A percentile compares a stretch with the other conserved stretches of the same genome.
Conservation (phyloP, 495 filamentous ascomycete genomes). For the Schizothecium vesticola region DNA sequence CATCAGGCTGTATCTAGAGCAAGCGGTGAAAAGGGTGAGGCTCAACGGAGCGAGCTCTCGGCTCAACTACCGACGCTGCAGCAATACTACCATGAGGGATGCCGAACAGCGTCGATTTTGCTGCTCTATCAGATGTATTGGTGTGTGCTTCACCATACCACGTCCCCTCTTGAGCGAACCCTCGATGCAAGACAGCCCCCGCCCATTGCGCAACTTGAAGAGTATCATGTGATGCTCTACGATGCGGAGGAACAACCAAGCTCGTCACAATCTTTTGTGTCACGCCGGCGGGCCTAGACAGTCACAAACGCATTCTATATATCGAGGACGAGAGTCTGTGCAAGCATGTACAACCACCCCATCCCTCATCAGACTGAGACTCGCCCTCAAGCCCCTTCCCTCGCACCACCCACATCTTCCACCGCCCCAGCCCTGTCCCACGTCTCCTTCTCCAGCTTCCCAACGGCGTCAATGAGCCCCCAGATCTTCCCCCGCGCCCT, state of each 20-base stretch:
- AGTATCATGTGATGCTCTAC: not conserved
- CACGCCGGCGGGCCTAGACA: not conserved
- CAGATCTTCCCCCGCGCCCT: slow-evolving; percentile 43
- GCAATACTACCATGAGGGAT: not conserved
- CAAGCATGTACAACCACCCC: not conserved
- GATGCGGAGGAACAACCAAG: not conserved
- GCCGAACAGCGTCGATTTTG: not conserved
- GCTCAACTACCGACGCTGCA: not conserved
- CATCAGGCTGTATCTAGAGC: not conserved
- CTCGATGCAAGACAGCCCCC: not conserved
- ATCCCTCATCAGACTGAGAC: not conserved
- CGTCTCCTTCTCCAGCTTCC: slow-evolving; percentile 60
- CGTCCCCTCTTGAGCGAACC: not conserved
- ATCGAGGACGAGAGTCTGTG: not conserved
- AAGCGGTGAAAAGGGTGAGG: not conserved
- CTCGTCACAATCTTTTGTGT: not conserved
- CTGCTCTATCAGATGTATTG: not conserved
- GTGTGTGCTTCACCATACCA: not conserved
- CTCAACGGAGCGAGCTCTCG: not conserved
- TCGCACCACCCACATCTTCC: slow-evolving; percentile 60
- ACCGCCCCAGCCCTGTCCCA: slow-evolving; percentile 70
- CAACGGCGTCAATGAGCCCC: slow-evolving; percentile 51
- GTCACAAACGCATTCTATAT: not conserved
- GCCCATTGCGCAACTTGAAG: not conserved
- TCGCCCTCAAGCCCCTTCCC: slow-evolving; percentile 13